Evolutionary conservation across 257 asterid genomes (phyloP).

Genomic region (Scutellaria baicalensis): DNA sequence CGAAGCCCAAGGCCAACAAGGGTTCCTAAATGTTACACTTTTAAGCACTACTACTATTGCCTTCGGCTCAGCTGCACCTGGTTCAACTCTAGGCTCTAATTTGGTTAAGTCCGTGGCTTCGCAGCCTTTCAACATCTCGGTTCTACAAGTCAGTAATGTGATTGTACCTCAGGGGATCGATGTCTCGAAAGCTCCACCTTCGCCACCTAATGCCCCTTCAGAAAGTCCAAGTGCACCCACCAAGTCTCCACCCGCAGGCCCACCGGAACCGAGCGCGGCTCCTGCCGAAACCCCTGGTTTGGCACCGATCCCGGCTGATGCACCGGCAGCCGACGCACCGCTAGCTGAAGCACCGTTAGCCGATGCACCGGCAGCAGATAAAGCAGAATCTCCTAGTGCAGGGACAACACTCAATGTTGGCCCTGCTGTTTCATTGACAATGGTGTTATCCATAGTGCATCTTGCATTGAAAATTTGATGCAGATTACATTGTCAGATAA

Average conservation of each 20-base stretch:
- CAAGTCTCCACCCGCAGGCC: background rate
- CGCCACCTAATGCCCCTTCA: background rate
- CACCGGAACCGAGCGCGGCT: background rate
- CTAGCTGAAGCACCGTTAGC: background rate
- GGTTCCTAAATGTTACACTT: conserved; percentile 37
- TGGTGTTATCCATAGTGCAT: conserved; percentile 12
- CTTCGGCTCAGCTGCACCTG: conserved; percentile 39
- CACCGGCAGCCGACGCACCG: background rate
- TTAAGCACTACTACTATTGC: conserved; percentile 5
- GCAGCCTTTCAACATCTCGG: conserved; percentile 43
- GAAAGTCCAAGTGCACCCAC: background rate
- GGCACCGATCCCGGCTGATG: background rate
- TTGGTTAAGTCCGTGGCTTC: conserved; percentile 31
- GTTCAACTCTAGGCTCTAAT: conserved; percentile 26
- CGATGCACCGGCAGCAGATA: background rate
- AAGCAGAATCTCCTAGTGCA: background rate
- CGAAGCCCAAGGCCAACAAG: conserved; percentile 38
- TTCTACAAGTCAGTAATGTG: conserved; percentile 39
- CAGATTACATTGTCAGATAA: background rate
- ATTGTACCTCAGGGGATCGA: conserved; percentile 49
- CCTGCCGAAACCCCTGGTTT: background rate
- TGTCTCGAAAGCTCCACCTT: conserved; percentile 8
- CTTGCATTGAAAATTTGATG: conserved; percentile 20
- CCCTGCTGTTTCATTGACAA: background rate
- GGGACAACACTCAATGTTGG: conserved; percentile 7